Evolutionary conservation across 2,329 filamentous ascomycete species (phyloP).

Genomic region (Lecanicillium sp.): DNA sequence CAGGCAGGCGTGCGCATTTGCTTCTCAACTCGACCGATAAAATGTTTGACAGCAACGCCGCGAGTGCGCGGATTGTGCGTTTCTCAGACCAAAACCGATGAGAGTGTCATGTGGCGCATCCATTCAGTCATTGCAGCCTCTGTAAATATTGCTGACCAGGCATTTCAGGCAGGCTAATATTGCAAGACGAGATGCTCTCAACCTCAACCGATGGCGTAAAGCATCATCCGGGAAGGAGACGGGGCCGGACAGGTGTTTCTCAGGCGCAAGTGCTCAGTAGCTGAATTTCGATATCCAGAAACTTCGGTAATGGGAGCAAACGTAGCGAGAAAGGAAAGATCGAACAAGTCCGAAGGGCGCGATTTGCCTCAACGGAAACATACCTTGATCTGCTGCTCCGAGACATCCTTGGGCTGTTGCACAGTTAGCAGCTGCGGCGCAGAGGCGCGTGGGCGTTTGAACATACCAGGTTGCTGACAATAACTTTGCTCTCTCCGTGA

Average conservation of each 20-base stretch:
- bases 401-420: constrained; percentile 84
- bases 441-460: background rate
- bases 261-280: constrained; percentile 8
- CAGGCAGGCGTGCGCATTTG: background rate
- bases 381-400: constrained; percentile 99
- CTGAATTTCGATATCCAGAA: constrained; percentile 2
- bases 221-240: constrained; percentile 18
- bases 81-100: constrained; percentile 14
- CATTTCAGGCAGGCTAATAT: constrained; percentile 21
- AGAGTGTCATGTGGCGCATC: constrained; percentile 12
- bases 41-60: constrained; percentile 12
- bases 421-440: constrained; percentile 39
- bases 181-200: constrained; percentile 24
- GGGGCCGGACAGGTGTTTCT: constrained; percentile 6
- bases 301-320: constrained; percentile 28
- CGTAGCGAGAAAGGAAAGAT: constrained; percentile 41
- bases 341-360: constrained; percentile 64
- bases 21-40: constrained; percentile 7
- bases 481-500: constrained; percentile 84
- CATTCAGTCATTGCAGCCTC: constrained; percentile 7
- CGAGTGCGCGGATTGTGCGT: constrained; percentile 5
- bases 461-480: constrained; percentile 96
- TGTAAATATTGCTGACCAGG: constrained; percentile 46
- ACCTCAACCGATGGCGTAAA: constrained; percentile 14
- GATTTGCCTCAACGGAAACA: constrained; percentile 81